Percentiles rank a stretch among this genome's conserved stretches.
Conservation (phyloP, 768 basidiomycete species). For the Kwoniella sp. region DNA sequence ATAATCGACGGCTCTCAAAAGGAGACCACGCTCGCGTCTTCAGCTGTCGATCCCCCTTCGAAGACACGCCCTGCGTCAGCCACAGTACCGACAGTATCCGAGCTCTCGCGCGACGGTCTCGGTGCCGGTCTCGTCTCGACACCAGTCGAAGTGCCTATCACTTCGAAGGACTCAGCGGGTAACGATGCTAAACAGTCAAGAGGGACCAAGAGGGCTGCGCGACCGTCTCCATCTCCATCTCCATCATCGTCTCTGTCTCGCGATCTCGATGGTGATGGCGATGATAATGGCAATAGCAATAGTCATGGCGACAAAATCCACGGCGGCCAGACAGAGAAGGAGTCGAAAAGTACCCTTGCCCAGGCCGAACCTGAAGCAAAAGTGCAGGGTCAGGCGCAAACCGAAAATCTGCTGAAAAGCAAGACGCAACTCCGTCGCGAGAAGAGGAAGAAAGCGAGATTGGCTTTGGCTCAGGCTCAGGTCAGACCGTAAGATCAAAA, state of each 20-base stretch:
- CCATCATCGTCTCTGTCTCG: too few relatives aligned
- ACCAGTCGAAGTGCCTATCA: too few relatives aligned
- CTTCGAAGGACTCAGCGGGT: neutral
- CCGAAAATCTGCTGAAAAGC: neutral
- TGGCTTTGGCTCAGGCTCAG: slow-evolving; percentile 15
- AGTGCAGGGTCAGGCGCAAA: neutral
- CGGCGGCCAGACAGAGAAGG: too few relatives aligned
- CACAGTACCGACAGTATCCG: too few relatives aligned
- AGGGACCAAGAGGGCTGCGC: neutral
- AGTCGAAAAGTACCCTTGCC: too few relatives aligned
- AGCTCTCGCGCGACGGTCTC: too few relatives aligned
- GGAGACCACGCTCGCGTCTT: too few relatives aligned
- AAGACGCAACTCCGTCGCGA: slow-evolving; percentile 27
- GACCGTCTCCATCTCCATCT: too few relatives aligned
- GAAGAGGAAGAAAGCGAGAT: slow-evolving; percentile 30
- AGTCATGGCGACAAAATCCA: neutral
- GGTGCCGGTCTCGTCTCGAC: too few relatives aligned
- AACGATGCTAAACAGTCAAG: neutral
- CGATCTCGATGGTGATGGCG: neutral
- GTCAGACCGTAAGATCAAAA: neutral
- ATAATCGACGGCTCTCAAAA: too few relatives aligned
- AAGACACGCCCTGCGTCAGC: neutral
- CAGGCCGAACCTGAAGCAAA: too few relatives aligned
- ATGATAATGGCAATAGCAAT: slow-evolving; percentile 6
- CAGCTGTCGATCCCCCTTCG: too few relatives aligned